Conservation (phyloP, 345 rosid species). For the Microcos paniculata region DNA sequence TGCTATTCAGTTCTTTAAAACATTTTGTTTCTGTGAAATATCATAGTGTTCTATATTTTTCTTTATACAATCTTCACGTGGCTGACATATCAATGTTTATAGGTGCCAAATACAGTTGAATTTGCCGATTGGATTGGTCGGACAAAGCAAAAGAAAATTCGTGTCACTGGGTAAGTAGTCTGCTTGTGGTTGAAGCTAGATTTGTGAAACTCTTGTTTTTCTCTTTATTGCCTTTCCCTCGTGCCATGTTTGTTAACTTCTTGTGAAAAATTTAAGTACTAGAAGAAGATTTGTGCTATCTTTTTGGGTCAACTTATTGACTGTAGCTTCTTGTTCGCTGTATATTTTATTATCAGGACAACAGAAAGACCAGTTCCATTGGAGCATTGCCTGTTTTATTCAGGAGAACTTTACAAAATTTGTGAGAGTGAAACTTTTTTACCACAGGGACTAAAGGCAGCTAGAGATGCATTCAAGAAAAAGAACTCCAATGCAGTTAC, state of each 20-base stretch:
- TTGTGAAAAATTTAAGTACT: not conserved
- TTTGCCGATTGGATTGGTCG: conserved; percentile 99
- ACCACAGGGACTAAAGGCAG: conserved; percentile 72
- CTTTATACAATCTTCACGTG: not conserved
- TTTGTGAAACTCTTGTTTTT: not conserved
- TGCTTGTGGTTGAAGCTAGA: conserved; percentile 14
- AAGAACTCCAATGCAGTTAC: conserved; percentile 52
- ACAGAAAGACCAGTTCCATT: conserved; percentile 94
- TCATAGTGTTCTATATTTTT: not conserved
- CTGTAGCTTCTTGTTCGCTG: not conserved
- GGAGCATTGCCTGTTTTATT: conserved; percentile 88
- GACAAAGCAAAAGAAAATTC: conserved; percentile 90
- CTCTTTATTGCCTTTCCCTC: conserved; percentile 5
- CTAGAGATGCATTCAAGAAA: conserved; percentile 73
- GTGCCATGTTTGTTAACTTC: not conserved
- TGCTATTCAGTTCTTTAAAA: not conserved
- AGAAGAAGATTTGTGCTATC: conserved; percentile 3
- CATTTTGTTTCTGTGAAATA: not conserved
- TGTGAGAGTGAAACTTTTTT: conserved; percentile 73
- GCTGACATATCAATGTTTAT: conserved; percentile 12
- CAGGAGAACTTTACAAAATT: conserved; percentile 82
- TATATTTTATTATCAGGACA: conserved; percentile 53
- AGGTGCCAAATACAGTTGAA: conserved; percentile 91
- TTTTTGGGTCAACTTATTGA: conserved; percentile 12
- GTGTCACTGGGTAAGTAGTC: conserved; percentile 76